Base-by-base conservation (phyloP, 768 basidiomycete genomes). In the Suillus weaverae region DNA sequence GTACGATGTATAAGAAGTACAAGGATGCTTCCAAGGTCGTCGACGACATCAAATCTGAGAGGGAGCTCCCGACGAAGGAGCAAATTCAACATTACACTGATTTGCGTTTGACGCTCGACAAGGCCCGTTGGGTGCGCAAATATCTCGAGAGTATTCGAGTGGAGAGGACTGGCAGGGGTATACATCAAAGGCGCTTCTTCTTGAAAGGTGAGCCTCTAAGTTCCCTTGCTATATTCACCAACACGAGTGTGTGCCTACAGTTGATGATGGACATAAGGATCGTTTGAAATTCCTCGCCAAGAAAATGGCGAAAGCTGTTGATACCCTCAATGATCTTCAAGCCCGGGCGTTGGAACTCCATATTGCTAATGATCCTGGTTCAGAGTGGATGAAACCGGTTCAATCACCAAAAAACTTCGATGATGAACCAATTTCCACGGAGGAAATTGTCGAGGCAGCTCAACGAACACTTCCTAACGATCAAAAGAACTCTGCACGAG, bases 61-160 rank as follows among this genome's bases (percentile, higher is more conserved):
- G 48, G 1, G 46, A 66, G 10, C 38, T 77, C 7, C 76, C 75
- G 1, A 62, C 71, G 9, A 55, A 62, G 20, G 62, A 60, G 16
- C 67, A 69, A 20, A 66, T 76, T 11, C 18, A 14, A 32, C 33
- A 44, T 2, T 70, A 67, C 38, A 36, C 46, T 0, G 69, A 71
- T 54, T 64, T 69, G 62, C 43, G 57, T 1, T 46, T 35, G 1
- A 65, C 69, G 20, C 61, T 70, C 10, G 63, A 73, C 32, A 72
- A 75, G 38, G 67, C 64, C 2, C 68, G 67, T 8, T 67, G 69
- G 67, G 66, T 74, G 50, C 68, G 67, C 38, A 53, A 64, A 39
- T 79, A 79, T 60, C 63, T 78, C 11, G 72, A 76, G 51, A 76
- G 75, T 10, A 73, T 78, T 22, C 69, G 77, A 2, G 69, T 71